Percentiles rank a stretch among this genome's conserved stretches.
Conservation (phyloP, 805 yeast species). For the Ogataea paraovalis region DNA sequence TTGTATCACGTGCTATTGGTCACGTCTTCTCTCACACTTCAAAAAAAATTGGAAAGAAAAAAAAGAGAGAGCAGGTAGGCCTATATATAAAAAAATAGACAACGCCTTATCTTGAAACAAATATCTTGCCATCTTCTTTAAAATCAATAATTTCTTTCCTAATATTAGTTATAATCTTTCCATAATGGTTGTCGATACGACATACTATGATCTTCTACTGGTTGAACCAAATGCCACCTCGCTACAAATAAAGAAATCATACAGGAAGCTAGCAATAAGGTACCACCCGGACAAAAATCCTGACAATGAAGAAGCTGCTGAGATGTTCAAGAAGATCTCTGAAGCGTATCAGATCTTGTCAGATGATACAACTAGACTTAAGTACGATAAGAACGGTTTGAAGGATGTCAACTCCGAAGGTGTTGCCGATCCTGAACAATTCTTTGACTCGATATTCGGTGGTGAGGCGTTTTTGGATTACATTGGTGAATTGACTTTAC, state of each 20-base stretch:
- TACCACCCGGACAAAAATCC: slow-evolving; percentile 97
- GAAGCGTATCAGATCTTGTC: slow-evolving; percentile 79
- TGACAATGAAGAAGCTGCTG: slow-evolving; percentile 86
- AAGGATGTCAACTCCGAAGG: slow-evolving; percentile 48
- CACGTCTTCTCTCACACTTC: no score
- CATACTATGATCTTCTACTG: slow-evolving; percentile 78
- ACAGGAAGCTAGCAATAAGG: slow-evolving; percentile 81
- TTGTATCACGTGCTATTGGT: not conserved
- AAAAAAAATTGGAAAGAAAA: no score
- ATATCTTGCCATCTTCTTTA: not conserved
- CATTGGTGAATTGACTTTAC: slow-evolving; percentile 72
- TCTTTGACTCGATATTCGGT: slow-evolving; percentile 79
- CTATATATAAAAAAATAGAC: not conserved
- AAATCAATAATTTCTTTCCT: not conserved
- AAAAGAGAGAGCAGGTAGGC: no score
- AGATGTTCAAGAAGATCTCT: slow-evolving; percentile 71
- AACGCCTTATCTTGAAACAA: not conserved
- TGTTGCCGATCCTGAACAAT: slow-evolving; percentile 77
- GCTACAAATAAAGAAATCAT: slow-evolving; percentile 87
- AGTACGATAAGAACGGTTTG: slow-evolving; percentile 78
- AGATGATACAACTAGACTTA: slow-evolving; percentile 61
- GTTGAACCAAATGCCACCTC: slow-evolving; percentile 68
- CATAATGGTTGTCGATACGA: slow-evolving; percentile 77
- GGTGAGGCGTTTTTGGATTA: slow-evolving; percentile 75
- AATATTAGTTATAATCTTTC: not conserved